Evolutionary conservation across 345 rosid genomes (phyloP).

Genomic region (Pistacia vera): DNA sequence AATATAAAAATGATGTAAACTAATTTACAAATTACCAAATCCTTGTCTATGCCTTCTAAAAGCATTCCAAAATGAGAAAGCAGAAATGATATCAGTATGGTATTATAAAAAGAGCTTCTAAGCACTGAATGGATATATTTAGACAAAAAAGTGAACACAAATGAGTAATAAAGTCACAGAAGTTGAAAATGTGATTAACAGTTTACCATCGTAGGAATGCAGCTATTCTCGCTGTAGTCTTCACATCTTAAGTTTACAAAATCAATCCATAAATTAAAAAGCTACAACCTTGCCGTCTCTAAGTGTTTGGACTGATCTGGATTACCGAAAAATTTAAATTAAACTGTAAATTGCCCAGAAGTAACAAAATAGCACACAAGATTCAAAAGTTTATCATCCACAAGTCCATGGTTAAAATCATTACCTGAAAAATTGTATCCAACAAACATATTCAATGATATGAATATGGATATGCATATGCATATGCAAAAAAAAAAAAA

Average conservation of each 20-base stretch:
- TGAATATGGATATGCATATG: too few relatives aligned
- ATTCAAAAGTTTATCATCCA: not conserved
- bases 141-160: not conserved
- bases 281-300: slow-evolving; percentile 90
- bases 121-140: not conserved
- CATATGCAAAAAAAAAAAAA: too few relatives aligned
- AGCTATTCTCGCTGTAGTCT: slow-evolving; percentile 81
- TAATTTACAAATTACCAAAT: not conserved
- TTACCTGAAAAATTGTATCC: too few relatives aligned
- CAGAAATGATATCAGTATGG: not conserved
- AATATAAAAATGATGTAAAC: not conserved
- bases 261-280: slow-evolving; percentile 89
- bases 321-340: slow-evolving; percentile 56
- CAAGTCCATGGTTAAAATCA: not conserved
- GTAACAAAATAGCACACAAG: not conserved
- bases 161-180: not conserved
- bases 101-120: not conserved
- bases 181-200: not conserved
- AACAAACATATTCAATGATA: too few relatives aligned
- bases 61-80: not conserved
- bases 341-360: slow-evolving; percentile 15
- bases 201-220: slow-evolving; percentile 83
- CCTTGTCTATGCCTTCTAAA: not conserved
- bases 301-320: slow-evolving; percentile 97
- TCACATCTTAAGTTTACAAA: slow-evolving; percentile 92